Conservation (phyloP, 2,329 filamentous ascomycete genomes). For the Botrytis byssoidea region DNA sequence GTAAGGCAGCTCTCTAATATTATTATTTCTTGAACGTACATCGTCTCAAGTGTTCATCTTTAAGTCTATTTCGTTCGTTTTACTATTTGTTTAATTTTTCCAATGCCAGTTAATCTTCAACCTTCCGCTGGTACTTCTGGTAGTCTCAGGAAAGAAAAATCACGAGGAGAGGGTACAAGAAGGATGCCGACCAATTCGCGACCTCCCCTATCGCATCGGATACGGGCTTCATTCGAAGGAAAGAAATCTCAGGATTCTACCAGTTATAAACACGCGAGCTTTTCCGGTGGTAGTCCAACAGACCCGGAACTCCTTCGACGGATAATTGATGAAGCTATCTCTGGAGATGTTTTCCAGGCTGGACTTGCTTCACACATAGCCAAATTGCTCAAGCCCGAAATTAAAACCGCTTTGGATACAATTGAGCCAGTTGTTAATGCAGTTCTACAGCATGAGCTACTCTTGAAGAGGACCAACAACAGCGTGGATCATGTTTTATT, state of each 20-base stretch:
- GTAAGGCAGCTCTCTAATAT: conserved; percentile 3
- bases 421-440: conserved; percentile 39
- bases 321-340: conserved; percentile 36
- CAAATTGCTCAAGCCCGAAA: conserved; percentile 36
- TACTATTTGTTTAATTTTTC: not conserved
- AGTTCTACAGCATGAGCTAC: conserved; percentile 37
- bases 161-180: not conserved
- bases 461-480: conserved; percentile 36
- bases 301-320: conserved; percentile 34
- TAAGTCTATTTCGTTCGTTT: not conserved
- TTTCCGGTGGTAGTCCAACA: conserved; percentile 23
- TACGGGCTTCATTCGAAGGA: conserved; percentile 36
- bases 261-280: not conserved
- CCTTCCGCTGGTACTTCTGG: not conserved
- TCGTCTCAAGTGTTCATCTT: conserved; percentile 5
- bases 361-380: conserved; percentile 38
- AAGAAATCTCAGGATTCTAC: conserved; percentile 27
- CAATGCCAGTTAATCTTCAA: conserved; percentile 19
- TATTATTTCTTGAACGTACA: conserved; percentile 3
- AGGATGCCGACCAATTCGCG: conserved; percentile 31
- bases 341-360: conserved; percentile 35
- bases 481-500: conserved; percentile 37
- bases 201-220: conserved; percentile 36
- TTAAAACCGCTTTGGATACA: conserved; percentile 38
- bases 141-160: not conserved